These are phyloP conservation scores for Trypanosoma vivax DNA, from an alignment of 208 protist species.

Conservation along the genomic window DNA sequence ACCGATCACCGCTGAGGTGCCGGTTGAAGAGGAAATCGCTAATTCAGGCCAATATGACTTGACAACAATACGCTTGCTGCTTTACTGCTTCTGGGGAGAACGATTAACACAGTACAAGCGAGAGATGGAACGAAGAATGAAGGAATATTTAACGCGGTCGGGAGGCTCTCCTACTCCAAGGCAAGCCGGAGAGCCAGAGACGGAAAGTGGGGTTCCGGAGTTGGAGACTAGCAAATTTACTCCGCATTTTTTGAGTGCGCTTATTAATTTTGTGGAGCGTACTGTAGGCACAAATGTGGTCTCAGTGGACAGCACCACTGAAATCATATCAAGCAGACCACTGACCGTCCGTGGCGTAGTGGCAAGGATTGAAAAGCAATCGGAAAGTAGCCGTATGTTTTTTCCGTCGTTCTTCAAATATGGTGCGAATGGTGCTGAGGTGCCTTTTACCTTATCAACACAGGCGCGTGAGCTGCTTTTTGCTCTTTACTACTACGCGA, in stretches of 20 bases:
- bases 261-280: conserved; percentile 38
- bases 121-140: conserved; percentile 26
- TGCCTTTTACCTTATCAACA: conserved; percentile 10
- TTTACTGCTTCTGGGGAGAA: conserved; percentile 70
- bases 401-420: conserved; percentile 38
- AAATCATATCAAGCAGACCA: not conserved
- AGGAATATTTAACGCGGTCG: not conserved
- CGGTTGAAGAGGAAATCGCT: conserved; percentile 13
- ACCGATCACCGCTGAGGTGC: conserved; percentile 8
- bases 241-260: conserved; percentile 39
- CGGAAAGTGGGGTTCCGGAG: not conserved
- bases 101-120: conserved; percentile 45
- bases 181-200: conserved; percentile 18
- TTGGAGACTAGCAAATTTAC: not conserved
- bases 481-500: conserved; percentile 71
- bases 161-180: not conserved
- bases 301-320: not conserved
- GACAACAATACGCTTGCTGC: conserved; percentile 52
- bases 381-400: conserved; percentile 40
- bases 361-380: conserved; percentile 16
- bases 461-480: conserved; percentile 58
- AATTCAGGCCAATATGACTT: conserved; percentile 54
- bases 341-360: conserved; percentile 15
- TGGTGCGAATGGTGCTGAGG: conserved; percentile 10
- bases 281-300: not conserved